These are phyloP conservation scores for Aspergillus tanneri DNA, from an alignment of 2,329 filamentous ascomycete genomes.

Conservation along the genomic window DNA sequence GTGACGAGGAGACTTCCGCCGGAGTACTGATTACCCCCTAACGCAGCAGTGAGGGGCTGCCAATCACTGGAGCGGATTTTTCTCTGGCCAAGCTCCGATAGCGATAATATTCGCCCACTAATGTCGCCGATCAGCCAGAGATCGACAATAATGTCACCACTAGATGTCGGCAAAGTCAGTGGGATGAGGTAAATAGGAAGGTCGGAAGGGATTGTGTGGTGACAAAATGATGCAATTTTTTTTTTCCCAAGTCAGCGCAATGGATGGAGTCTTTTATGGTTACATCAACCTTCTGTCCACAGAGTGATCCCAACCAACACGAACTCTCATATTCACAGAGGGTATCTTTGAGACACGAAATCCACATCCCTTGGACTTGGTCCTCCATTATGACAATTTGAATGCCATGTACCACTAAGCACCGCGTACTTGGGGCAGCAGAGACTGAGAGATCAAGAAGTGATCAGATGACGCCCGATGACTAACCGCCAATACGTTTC, in stretches of 20 bases:
- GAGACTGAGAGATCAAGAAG: too few species aligned
- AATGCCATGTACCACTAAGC: too few species aligned
- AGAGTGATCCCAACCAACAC: too few species aligned
- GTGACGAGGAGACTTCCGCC: background rate
- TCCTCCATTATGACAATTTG: too few species aligned
- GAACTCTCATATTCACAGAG: too few species aligned
- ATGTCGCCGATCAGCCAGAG: background rate
- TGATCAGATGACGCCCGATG: too few species aligned
- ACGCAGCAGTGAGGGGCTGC: slow-evolving; percentile 4
- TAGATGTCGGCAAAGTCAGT: background rate
- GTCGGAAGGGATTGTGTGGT: background rate
- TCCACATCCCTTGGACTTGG: too few species aligned
- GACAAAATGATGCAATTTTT: background rate
- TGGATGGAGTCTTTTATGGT: background rate
- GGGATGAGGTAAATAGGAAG: background rate
- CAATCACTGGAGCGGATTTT: background rate
- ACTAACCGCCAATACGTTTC: too few species aligned
- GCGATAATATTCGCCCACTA: background rate
- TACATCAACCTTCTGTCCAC: background rate
- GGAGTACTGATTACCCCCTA: background rate
- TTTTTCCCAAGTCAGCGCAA: too few species aligned
- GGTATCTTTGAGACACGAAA: too few species aligned
- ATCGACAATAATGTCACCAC: background rate
- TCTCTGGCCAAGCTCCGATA: slow-evolving; percentile 4
- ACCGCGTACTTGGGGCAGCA: too few species aligned